phyloP scores from a whole-genome alignment of 2,329 filamentous ascomycete species.

The Rugonectria rugulosa region DNA sequence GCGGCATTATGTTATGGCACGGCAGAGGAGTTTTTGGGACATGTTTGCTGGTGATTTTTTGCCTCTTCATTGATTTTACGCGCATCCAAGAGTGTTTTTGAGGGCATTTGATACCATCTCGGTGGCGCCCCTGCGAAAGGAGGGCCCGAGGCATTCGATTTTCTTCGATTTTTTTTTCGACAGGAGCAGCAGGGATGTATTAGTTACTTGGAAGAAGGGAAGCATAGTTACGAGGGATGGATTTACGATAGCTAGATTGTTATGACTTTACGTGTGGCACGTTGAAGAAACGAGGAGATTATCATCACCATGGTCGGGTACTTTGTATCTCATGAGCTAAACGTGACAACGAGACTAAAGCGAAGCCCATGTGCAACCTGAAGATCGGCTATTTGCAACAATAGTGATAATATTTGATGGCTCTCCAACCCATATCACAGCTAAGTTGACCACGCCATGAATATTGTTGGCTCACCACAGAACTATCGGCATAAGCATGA shows the following conservation, averaged over 20 bases:
- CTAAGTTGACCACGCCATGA: no score
- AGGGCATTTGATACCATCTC: conserved; percentile 38
- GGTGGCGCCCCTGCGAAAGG: conserved; percentile 32
- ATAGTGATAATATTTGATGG: no score
- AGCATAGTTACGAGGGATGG: conserved; percentile 19
- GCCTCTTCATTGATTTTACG: conserved; percentile 29
- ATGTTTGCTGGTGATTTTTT: conserved; percentile 31
- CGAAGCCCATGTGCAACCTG: no score
- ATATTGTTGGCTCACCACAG: no score
- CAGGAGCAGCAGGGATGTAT: no score
- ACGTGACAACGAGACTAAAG: no score
- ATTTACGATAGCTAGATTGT: conserved; percentile 35
- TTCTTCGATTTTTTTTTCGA: conserved; percentile 20
- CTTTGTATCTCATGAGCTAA: no score
- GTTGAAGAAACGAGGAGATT: conserved; percentile 29
- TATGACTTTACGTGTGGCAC: conserved; percentile 35
- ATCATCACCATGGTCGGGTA: conserved; percentile 25
- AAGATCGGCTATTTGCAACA: no score
- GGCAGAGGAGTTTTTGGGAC: conserved; percentile 39
- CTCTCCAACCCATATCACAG: no score
- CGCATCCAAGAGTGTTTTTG: conserved; percentile 25
- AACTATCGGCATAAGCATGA: no score
- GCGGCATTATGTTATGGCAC: conserved; percentile 33
- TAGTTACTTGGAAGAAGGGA: conserved; percentile 10
- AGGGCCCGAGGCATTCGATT: conserved; percentile 33